Conservation (phyloP, 2,329 filamentous ascomycete genomes). For the Fusarium sulawesiense region DNA sequence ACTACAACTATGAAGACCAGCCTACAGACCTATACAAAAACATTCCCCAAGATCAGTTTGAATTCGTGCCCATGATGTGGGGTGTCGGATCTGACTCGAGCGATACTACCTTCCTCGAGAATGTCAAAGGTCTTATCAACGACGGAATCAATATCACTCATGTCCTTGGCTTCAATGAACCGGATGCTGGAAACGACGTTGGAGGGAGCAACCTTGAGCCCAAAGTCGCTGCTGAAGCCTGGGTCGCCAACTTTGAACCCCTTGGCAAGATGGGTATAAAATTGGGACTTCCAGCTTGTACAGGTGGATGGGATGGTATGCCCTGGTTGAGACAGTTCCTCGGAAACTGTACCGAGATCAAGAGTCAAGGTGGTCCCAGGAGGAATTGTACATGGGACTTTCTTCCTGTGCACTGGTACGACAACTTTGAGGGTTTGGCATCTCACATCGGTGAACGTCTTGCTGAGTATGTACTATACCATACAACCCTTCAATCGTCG, state of each 20-base stretch:
- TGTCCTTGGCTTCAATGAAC: conserved; percentile 84
- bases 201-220: conserved; percentile 74
- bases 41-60: conserved; percentile 65
- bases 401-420: conserved; percentile 75
- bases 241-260: conserved; percentile 78
- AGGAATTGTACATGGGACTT: conserved; percentile 72
- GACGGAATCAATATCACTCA: conserved; percentile 69
- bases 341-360: conserved; percentile 68
- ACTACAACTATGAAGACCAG: conserved; percentile 79
- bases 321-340: conserved; percentile 76
- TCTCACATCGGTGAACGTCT: conserved; percentile 69
- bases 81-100: conserved; percentile 62
- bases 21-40: conserved; percentile 66
- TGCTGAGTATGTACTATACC: conserved; percentile 47
- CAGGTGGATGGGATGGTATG: conserved; percentile 69
- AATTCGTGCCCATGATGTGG: conserved; percentile 88
- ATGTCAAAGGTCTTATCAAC: conserved; percentile 66
- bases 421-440: conserved; percentile 75
- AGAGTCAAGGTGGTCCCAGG: conserved; percentile 55
- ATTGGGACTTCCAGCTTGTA: conserved; percentile 77
- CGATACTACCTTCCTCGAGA: conserved; percentile 70
- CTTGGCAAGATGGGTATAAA: conserved; percentile 72
- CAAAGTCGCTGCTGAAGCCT: conserved; percentile 71
- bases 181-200: conserved; percentile 66
- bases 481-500: too few relatives aligned